Evolutionary conservation across 768 basidiomycete genomes (phyloP).

Genomic region (Lactarius sp.): DNA sequence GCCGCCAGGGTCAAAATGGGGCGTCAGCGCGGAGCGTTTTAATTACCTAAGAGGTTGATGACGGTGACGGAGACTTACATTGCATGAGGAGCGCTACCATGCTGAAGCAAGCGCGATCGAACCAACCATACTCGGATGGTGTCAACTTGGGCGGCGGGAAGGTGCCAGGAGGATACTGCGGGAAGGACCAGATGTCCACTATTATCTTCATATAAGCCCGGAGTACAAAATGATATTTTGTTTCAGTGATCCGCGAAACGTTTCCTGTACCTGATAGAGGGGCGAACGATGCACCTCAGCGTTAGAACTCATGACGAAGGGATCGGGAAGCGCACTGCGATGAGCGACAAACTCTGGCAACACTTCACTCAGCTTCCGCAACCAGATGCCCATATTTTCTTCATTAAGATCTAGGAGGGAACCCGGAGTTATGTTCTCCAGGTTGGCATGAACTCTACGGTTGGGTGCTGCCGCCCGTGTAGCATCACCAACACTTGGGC

Average conservation of each 20-base stretch:
- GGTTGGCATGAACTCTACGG: too few species aligned
- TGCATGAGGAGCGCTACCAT: constrained; percentile 6
- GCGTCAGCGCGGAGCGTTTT: neutral
- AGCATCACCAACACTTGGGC: neutral
- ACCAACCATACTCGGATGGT: neutral
- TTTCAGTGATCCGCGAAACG: neutral
- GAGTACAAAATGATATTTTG: neutral
- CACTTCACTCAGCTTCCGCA: constrained; percentile 3
- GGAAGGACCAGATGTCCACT: neutral
- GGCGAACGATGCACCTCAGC: neutral
- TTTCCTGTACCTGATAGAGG: neutral
- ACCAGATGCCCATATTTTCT: neutral
- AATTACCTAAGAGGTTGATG: too few species aligned
- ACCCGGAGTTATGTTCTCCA: neutral
- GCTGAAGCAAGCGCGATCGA: constrained; percentile 12
- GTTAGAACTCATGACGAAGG: neutral
- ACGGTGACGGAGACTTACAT: neutral
- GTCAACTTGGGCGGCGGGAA: neutral
- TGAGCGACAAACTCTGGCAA: constrained; percentile 9
- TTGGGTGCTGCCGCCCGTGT: neutral
- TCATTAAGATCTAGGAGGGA: neutral
- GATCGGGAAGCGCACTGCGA: constrained; percentile 6
- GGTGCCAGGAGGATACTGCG: too few species aligned
- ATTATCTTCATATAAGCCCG: neutral
- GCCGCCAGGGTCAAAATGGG: neutral